Conservation (phyloP, 768 basidiomycete genomes). For the Lenzites betulinus region DNA sequence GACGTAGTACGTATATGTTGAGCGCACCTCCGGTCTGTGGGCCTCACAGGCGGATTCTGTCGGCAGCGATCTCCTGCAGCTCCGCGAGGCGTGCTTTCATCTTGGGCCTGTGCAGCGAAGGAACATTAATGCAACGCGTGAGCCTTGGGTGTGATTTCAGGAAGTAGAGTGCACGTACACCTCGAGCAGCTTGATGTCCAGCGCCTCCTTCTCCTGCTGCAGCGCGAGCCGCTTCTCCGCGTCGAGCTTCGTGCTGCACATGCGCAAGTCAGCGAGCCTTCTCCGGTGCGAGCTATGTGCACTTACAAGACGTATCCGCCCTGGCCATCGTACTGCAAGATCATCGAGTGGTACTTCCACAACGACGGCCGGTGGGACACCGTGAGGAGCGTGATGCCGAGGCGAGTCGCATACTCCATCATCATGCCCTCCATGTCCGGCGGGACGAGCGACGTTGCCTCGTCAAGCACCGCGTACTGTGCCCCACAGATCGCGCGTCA, state of each 20-base stretch:
- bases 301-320: constrained; percentile 95
- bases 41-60: constrained; percentile 14
- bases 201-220: constrained; percentile 90
- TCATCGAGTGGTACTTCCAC: constrained; percentile 90
- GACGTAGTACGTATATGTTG: background rate
- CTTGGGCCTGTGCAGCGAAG: constrained; percentile 63
- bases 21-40: background rate
- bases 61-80: constrained; percentile 43
- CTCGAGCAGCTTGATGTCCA: constrained; percentile 85
- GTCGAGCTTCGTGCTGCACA: constrained; percentile 77
- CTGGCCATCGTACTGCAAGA: constrained; percentile 91
- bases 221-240: constrained; percentile 87
- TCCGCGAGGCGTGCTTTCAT: constrained; percentile 75
- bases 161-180: constrained; percentile 55
- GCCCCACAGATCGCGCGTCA: background rate
- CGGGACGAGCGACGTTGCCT: constrained; percentile 94
- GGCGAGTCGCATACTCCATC: constrained; percentile 88
- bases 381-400: constrained; percentile 91
- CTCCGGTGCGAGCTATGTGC: background rate
- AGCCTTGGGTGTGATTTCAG: background rate
- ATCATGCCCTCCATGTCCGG: constrained; percentile 90
- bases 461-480: constrained; percentile 95
- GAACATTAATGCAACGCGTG: background rate
- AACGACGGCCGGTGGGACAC: constrained; percentile 94
- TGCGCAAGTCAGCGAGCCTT: background rate